Percentiles rank a stretch among this genome's conserved stretches.
Conservation (phyloP, 805 yeast genomes). For the Spathaspora hagerdaliae region DNA sequence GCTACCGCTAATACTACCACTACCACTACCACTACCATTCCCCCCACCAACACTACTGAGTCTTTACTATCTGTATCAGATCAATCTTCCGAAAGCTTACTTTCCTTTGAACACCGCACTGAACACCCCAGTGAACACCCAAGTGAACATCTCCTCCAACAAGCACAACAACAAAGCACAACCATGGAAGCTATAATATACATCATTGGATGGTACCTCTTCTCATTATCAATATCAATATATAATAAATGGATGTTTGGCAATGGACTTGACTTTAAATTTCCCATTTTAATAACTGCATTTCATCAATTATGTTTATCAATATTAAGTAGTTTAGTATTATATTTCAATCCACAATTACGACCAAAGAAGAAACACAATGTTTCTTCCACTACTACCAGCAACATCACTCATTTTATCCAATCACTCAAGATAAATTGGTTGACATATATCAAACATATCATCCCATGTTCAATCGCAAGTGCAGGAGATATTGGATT, state of each 20-base stretch:
- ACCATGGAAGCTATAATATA: conserved; percentile 20
- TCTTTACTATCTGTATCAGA: background rate
- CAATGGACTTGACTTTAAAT: conserved; percentile 68
- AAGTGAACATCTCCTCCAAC: background rate
- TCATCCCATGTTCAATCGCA: conserved; percentile 82
- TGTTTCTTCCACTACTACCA: background rate
- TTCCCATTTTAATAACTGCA: conserved; percentile 81
- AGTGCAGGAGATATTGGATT: conserved; percentile 92
- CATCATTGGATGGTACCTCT: conserved; percentile 63
- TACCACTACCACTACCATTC: background rate
- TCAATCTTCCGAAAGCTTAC: background rate
- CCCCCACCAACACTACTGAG: background rate
- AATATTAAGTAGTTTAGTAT: conserved; percentile 43
- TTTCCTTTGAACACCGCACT: background rate
- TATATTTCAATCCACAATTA: conserved; percentile 46
- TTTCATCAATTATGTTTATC: conserved; percentile 77
- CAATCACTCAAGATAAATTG: background rate
- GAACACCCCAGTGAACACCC: background rate
- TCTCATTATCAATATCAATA: conserved; percentile 64
- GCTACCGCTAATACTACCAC: background rate
- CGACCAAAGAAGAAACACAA: conserved; percentile 34
- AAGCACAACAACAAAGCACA: background rate
- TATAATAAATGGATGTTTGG: conserved; percentile 99
- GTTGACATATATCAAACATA: conserved; percentile 42
- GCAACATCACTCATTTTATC: background rate